phyloP scores from a whole-genome alignment of 768 basidiomycete genomes.

The Amylocystis lapponica region DNA sequence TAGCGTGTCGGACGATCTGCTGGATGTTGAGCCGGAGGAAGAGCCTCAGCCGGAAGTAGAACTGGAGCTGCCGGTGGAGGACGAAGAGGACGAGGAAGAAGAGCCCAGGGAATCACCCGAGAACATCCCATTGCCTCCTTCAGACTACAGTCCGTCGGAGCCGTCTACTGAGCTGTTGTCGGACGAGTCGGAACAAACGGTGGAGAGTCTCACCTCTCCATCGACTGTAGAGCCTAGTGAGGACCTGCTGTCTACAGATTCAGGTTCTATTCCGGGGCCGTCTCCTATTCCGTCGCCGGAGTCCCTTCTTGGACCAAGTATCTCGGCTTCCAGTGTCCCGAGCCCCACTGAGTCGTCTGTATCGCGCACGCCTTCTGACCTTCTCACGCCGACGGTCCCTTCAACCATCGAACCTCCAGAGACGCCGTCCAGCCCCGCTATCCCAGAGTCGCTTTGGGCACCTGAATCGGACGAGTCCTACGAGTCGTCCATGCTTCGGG shows the following conservation, averaged over 20 bases:
- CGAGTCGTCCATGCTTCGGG: constrained; percentile 68
- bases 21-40: neutral
- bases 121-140: constrained; percentile 39
- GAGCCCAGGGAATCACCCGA: constrained; percentile 16
- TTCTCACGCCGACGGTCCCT: constrained; percentile 17
- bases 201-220: constrained; percentile 7
- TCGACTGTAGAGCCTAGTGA: constrained; percentile 18
- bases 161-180: constrained; percentile 21
- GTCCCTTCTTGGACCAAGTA: constrained; percentile 24
- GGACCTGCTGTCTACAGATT: too few species aligned
- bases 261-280: constrained; percentile 20
- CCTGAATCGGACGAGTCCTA: constrained; percentile 63
- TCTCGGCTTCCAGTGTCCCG: constrained; percentile 32
- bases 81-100: constrained; percentile 1
- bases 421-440: constrained; percentile 33
- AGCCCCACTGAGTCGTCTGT: constrained; percentile 39
- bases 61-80: neutral
- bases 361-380: constrained; percentile 22
- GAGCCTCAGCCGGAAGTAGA: neutral
- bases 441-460: constrained; percentile 49
- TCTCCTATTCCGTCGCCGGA: constrained; percentile 25
- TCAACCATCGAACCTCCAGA: constrained; percentile 25
- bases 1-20: neutral
- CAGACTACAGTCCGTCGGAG: constrained; percentile 23
- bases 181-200: constrained; percentile 20